A percentile compares a stretch with the other conserved stretches of the same genome.
Evolutionary conservation across 176 grass and related monocot genomes (phyloP).

Genomic region (Zea luxurians): DNA sequence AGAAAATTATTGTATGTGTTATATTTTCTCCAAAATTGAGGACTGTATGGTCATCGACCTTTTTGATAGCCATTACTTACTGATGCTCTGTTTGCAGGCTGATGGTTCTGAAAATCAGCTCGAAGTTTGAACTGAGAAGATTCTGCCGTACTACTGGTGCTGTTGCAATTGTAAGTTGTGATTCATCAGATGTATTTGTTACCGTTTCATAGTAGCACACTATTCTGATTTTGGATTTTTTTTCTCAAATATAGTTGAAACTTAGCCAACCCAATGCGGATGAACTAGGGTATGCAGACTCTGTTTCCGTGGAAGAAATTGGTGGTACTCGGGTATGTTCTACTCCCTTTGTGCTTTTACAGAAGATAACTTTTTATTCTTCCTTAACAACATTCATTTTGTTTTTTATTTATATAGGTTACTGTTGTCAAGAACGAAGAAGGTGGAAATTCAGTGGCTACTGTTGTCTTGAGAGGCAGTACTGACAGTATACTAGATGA

Average conservation of each 20-base stretch:
- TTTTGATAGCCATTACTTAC: background rate
- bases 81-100: conserved; percentile 59
- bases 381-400: background rate
- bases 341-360: background rate
- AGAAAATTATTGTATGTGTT: background rate
- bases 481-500: conserved; percentile 96
- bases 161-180: conserved; percentile 70
- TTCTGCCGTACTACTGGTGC: conserved; percentile 90
- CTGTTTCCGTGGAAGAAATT: conserved; percentile 86
- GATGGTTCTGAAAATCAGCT: conserved; percentile 92
- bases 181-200: conserved; percentile 22
- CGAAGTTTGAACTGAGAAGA: conserved; percentile 90
- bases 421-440: conserved; percentile 83
- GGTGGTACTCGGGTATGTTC: conserved; percentile 67
- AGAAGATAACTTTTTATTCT: background rate
- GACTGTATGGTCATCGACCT: background rate
- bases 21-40: background rate
- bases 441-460: conserved; percentile 84
- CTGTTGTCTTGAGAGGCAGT: conserved; percentile 82
- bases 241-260: conserved; percentile 65
- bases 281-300: conserved; percentile 87
- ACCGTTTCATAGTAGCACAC: background rate
- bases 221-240: conserved; percentile 18
- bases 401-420: conserved; percentile 52
- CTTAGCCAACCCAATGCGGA: conserved; percentile 74